Evolutionary conservation across 2,329 filamentous ascomycete genomes (phyloP).

Genomic region (Colletotrichum tamarilloi): DNA sequence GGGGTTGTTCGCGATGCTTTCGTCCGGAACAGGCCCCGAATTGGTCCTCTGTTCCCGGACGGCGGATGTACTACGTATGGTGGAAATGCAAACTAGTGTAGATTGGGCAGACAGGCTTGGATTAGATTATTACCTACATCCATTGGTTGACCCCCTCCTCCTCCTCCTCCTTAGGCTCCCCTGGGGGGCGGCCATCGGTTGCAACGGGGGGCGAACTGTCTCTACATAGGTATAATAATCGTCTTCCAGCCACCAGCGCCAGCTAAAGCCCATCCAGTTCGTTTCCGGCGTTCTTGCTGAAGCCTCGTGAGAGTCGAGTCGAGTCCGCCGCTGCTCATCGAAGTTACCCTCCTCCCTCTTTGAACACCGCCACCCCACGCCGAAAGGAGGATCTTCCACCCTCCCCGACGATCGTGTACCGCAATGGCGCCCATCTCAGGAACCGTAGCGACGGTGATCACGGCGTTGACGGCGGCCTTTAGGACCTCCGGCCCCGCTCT

Average conservation of each 20-base stretch:
- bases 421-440: constrained; percentile 18
- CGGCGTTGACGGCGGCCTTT: constrained; percentile 5
- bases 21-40: neutral
- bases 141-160: neutral
- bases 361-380: neutral
- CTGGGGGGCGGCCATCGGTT: too few species aligned
- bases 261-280: neutral
- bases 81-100: neutral
- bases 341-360: neutral
- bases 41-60: neutral
- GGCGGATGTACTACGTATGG: neutral
- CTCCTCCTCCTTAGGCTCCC: neutral
- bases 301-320: neutral
- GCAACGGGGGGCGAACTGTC: too few species aligned
- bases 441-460: constrained; percentile 3
- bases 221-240: neutral
- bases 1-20: neutral
- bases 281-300: neutral
- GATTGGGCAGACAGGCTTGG: neutral
- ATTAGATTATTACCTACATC: neutral
- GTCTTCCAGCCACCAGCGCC: neutral
- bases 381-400: neutral
- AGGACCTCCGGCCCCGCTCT: constrained; percentile 7
- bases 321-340: neutral
- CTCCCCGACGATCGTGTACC: neutral